Base-by-base conservation (phyloP, 306 rosid genomes). In the apple (Malus domestica) region DNA sequence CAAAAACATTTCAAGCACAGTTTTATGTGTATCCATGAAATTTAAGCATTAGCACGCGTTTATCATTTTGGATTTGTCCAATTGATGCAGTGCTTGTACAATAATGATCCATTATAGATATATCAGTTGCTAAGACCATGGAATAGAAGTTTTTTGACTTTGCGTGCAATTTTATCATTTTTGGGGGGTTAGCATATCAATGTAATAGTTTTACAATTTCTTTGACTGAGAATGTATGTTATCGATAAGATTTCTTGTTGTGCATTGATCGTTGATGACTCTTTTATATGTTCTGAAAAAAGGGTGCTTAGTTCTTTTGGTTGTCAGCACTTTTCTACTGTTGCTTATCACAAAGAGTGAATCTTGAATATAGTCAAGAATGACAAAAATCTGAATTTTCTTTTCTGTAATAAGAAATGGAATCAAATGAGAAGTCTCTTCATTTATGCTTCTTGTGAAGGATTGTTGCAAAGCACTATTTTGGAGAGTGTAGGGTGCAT, bases 401-500 rank as follows among this genome's bases (percentile, higher is more conserved):
- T 27, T 73, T 59, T 25, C 4, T 61, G 40, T 70, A 76, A n/a
- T 58, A 35, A 66, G 72, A 40, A 59, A 22, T 63, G 27, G 8
- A 32, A 51, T 44, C 58, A 40, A 22, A 71, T 14, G 18, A 70
- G 35, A 45, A 52, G 40, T 60, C 33, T 72, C 73, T 70, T 33
- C 20, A n/a, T 76, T 65, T 42, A 67, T 79, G 54, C 68, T 57
- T 60, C 69, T 58, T 76, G 29, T 83, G 67, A 79, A 95, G 99
- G 99, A 77, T 85, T 95, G 76, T 85, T 95, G 89, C 99, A 95
- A 81, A 95, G 96, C 80, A 92, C 97, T 80, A 88, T 89, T 83
- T 83, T 95, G 89, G 97, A 95, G 93, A 90, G 97, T 58, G 86
- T 92, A 19, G 99, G 99, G 74, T 92, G 97, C 74, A 95, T 95